phyloP scores from a whole-genome alignment of 2,329 filamentous ascomycete species.

The Phoma herbarum region DNA sequence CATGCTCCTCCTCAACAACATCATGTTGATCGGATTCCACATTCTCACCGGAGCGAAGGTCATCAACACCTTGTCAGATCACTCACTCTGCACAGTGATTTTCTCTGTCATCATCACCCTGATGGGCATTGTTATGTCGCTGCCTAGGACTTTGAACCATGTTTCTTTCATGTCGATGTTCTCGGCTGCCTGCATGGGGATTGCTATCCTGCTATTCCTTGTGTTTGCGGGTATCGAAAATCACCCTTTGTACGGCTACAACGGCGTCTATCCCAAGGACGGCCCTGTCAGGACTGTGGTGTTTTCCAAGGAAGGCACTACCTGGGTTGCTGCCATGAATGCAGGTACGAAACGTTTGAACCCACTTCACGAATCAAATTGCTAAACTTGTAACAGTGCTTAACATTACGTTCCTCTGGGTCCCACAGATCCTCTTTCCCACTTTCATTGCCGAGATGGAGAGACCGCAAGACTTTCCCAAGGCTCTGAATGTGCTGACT shows the following conservation, averaged over 20 bases:
- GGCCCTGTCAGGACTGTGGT: slow-evolving; percentile 74
- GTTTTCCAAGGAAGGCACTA: slow-evolving; percentile 73
- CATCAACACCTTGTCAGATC: slow-evolving; percentile 64
- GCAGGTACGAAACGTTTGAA: slow-evolving; percentile 54
- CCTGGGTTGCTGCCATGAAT: slow-evolving; percentile 81
- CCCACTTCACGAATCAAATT: no score
- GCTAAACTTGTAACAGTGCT: no score
- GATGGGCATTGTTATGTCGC: slow-evolving; percentile 79
- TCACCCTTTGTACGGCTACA: slow-evolving; percentile 66
- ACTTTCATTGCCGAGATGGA: slow-evolving; percentile 97
- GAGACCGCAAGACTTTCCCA: slow-evolving; percentile 81
- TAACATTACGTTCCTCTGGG: slow-evolving; percentile 95
- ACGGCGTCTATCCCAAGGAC: slow-evolving; percentile 62
- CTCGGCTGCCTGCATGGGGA: slow-evolving; percentile 85
- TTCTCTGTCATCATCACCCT: slow-evolving; percentile 78
- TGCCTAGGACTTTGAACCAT: slow-evolving; percentile 83
- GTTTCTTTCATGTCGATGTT: slow-evolving; percentile 79
- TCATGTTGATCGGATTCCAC: slow-evolving; percentile 79
- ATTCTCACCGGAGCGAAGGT: slow-evolving; percentile 21
- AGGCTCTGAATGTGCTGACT: slow-evolving; percentile 88
- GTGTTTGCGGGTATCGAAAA: slow-evolving; percentile 80
- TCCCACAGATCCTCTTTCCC: slow-evolving; percentile 90
- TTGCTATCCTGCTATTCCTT: slow-evolving; percentile 83
- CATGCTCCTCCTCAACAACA: slow-evolving; percentile 92
- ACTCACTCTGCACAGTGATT: slow-evolving; percentile 77